Conservation (phyloP, 2,329 filamentous ascomycete genomes). For the Neopestalotiopsis clavispora region DNA sequence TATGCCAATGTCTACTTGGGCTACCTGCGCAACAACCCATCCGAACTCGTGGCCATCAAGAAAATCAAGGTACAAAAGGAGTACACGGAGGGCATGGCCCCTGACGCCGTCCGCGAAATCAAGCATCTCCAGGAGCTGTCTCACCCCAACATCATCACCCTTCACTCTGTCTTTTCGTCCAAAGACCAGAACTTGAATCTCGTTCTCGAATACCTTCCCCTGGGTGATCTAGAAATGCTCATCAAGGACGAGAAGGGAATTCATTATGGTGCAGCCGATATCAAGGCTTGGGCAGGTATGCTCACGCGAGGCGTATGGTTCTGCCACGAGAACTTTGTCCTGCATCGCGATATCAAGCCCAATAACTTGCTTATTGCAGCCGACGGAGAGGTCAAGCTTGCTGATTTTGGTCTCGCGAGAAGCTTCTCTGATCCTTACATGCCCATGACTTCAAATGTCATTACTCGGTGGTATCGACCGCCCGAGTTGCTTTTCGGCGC, state of each 20-base stretch:
- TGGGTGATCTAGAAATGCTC: constrained; percentile 94
- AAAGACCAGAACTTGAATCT: constrained; percentile 97
- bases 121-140: constrained; percentile 93
- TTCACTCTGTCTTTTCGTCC: constrained; percentile 91
- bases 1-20: constrained; percentile 96
- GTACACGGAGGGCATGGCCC: constrained; percentile 88
- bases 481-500: constrained; percentile 93
- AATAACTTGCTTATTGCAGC: constrained; percentile 96
- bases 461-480: constrained; percentile 95
- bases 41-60: constrained; percentile 84
- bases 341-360: constrained; percentile 98
- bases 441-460: constrained; percentile 91
- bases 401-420: constrained; percentile 95
- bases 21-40: constrained; percentile 74
- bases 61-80: constrained; percentile 89
- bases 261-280: constrained; percentile 84
- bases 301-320: constrained; percentile 92
- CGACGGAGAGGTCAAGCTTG: constrained; percentile 91
- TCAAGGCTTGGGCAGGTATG: constrained; percentile 99
- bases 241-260: constrained; percentile 83
- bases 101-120: constrained; percentile 94
- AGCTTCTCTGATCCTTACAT: constrained; percentile 87
- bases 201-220: constrained; percentile 89
- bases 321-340: constrained; percentile 91
- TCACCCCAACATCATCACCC: constrained; percentile 93